Evolutionary conservation across 805 yeast genomes (phyloP).

Genomic region (Crinitomyces ghanaensis): DNA sequence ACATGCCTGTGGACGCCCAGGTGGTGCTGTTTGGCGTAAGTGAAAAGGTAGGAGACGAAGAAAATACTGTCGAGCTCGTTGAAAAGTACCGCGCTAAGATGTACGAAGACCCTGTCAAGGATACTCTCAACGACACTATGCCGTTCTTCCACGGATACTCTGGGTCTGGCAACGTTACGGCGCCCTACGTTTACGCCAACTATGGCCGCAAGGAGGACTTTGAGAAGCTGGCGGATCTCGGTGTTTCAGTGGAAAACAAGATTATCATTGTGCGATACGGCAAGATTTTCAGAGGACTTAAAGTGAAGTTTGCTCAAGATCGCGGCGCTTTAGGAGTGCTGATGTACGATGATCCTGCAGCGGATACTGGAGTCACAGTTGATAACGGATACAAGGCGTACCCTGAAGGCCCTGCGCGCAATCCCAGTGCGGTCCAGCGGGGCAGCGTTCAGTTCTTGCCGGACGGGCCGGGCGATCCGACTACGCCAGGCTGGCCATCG

Average conservation of each 20-base stretch:
- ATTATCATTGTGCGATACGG: conserved; percentile 64
- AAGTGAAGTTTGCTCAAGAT: conserved; percentile 67
- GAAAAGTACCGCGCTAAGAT: no score
- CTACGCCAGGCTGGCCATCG: conserved; percentile 59
- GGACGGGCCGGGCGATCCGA: conserved; percentile 62
- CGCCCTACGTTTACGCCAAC: conserved; percentile 52
- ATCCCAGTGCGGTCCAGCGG: conserved; percentile 65
- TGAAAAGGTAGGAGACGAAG: conserved; percentile 43
- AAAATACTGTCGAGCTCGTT: conserved; percentile 39
- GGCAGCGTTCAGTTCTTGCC: conserved; percentile 61
- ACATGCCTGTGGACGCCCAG: conserved; percentile 48
- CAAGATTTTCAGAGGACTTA: conserved; percentile 54
- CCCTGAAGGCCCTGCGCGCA: conserved; percentile 68
- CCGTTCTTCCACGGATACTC: conserved; percentile 73
- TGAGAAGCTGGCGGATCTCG: conserved; percentile 33
- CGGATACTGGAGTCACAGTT: conserved; percentile 36
- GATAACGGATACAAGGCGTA: conserved; percentile 52
- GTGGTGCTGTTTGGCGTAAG: conserved; percentile 35
- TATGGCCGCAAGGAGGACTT: conserved; percentile 58
- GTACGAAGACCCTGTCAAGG: conserved; percentile 44
- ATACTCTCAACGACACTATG: conserved; percentile 32
- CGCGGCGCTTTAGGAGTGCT: conserved; percentile 57
- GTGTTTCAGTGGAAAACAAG: conserved; percentile 43
- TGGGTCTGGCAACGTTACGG: conserved; percentile 65
- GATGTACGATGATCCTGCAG: conserved; percentile 60